Evolutionary conservation across 2,329 filamentous ascomycete genomes (phyloP).

Genomic region (Diaporthe humulicola): DNA sequence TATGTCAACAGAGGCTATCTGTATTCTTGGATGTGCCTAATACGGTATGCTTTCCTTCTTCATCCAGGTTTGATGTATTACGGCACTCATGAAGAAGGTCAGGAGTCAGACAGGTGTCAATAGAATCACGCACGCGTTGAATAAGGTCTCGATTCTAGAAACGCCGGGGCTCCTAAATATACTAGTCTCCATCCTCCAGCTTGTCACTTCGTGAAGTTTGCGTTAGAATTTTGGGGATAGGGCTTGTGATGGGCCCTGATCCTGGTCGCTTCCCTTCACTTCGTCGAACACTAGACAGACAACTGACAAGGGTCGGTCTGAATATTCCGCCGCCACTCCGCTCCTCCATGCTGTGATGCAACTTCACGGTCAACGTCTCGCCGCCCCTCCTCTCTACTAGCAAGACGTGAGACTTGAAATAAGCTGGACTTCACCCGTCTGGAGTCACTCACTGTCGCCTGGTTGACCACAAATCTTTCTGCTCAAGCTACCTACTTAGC

Average conservation of each 20-base stretch:
- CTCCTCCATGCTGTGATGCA: background rate
- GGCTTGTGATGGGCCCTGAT: background rate
- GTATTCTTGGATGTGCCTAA: too few species aligned
- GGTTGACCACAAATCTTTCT: background rate
- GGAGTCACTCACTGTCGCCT: background rate
- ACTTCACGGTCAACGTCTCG: background rate
- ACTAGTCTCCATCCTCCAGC: background rate
- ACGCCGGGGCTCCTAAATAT: background rate
- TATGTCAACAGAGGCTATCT: too few species aligned
- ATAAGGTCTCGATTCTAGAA: background rate
- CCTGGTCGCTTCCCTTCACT: background rate
- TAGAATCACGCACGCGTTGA: background rate
- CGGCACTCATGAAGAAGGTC: background rate
- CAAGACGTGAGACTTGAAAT: background rate
- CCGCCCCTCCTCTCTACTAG: too few species aligned
- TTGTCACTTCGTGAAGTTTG: background rate
- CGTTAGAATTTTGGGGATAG: background rate
- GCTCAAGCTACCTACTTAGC: background rate
- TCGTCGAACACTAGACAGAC: background rate
- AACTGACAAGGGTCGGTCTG: slow-evolving; percentile 5
- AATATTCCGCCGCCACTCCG: slow-evolving; percentile 30
- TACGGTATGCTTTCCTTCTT: too few species aligned
- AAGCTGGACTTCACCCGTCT: background rate
- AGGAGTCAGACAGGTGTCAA: too few species aligned
- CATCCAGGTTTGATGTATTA: background rate